Percentiles rank a stretch among this genome's conserved stretches.
phyloP scores from a whole-genome alignment of 768 basidiomycete species.

The Tylopilus vinaceipallidus region DNA sequence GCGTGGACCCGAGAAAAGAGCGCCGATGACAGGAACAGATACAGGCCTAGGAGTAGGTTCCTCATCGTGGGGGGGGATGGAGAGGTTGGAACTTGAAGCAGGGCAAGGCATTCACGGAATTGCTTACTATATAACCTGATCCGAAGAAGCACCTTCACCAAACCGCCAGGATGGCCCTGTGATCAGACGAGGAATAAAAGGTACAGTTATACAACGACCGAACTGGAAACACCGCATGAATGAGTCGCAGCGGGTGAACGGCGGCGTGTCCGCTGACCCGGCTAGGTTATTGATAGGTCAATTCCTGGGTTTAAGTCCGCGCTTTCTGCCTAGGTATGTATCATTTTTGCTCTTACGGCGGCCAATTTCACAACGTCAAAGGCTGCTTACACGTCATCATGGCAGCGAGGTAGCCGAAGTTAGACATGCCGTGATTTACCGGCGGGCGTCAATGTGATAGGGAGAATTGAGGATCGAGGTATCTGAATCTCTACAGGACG shows the following conservation, averaged over 20 bases:
- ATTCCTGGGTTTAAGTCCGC: neutral
- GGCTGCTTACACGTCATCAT: neutral
- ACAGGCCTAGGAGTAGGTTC: slow-evolving; percentile 9
- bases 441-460: no score
- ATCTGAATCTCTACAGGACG: no score
- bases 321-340: neutral
- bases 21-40: slow-evolving; percentile 14
- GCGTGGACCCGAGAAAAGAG: slow-evolving; percentile 21
- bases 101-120: neutral
- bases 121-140: slow-evolving; percentile 8
- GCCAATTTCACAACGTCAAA: neutral
- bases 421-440: neutral
- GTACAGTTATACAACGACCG: neutral
- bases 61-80: slow-evolving; percentile 19
- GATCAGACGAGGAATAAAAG: neutral
- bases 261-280: slow-evolving; percentile 9
- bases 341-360: neutral
- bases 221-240: neutral
- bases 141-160: neutral
- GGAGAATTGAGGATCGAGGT: no score
- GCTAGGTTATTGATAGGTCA: neutral
- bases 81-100: neutral
- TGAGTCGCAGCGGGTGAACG: neutral
- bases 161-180: neutral
- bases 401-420: neutral